Evolutionary conservation across 176 grass and related monocot species (phyloP).

Genomic region (Eremochloa ophiuroides): DNA sequence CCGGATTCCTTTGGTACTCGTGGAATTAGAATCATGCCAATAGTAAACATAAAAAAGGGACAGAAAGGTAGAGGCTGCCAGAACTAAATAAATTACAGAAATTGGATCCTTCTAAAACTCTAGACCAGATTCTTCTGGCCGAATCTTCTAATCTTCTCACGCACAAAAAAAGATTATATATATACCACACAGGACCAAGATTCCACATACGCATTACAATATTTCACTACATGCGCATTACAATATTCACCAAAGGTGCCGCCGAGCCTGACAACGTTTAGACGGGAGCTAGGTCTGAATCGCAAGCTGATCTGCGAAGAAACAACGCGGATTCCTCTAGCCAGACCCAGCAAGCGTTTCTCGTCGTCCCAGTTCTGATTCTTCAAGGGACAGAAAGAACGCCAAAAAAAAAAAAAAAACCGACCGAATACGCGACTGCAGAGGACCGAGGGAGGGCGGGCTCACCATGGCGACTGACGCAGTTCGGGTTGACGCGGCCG

Average conservation of each 20-base stretch:
- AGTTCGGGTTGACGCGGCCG: neutral
- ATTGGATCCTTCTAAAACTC: neutral
- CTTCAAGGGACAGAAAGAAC: neutral
- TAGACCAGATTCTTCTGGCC: slow-evolving; percentile 1
- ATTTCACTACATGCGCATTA: slow-evolving; percentile 3
- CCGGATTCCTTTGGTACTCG: neutral
- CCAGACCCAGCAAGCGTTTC: neutral
- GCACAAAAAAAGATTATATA: neutral
- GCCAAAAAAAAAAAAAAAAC: too few relatives aligned
- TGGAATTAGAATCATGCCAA: neutral
- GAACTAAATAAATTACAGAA: neutral
- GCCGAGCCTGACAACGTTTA: neutral
- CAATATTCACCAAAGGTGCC: neutral
- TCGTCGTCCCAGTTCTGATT: neutral
- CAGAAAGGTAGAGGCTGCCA: neutral
- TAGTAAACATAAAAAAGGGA: neutral
- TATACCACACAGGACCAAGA: neutral
- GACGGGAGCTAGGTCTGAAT: neutral
- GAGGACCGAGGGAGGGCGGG: neutral
- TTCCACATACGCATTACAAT: slow-evolving; percentile 19
- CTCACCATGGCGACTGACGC: slow-evolving; percentile 35
- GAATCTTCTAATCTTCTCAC: neutral
- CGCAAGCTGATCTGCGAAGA: slow-evolving; percentile 12
- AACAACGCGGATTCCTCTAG: neutral
- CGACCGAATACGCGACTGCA: neutral